Evolutionary conservation across 768 basidiomycete genomes (phyloP), one percentile per base, ranked within the genome.

Genomic region (Boletus reticuloceps): DNA sequence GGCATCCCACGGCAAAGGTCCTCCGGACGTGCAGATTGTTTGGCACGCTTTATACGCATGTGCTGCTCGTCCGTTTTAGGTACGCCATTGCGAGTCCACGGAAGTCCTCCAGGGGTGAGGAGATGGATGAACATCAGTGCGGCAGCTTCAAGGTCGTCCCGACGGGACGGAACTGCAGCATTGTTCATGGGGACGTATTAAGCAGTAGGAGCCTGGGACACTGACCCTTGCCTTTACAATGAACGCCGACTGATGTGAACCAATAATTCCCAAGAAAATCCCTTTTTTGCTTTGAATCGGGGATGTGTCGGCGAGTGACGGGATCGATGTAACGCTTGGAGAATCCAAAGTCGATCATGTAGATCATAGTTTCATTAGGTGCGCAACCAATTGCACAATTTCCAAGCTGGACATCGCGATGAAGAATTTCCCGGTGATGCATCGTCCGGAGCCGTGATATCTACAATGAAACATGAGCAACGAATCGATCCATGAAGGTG

Each of bases 261-360:
- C 88, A 91, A 65, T 90, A 91, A 66, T 91, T 91, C 25, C 89
- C 89, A 50, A 91, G 83, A 59, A 91, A 91, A 62, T 89, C 85
- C 40, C 87, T 82, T 65, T 83, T 84, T 31, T 71, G 72, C 50
- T 78, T 82, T 61, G 83, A 84, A 53, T 90, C 85, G 17, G 83
- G 82, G 54, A 91, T 88, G 62, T 91, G 89, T n/a, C 79, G 78
- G 41, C 71, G 77, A 4, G 86, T 88, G 44, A 67, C 58, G 20
- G 79, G 78, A 69, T 91, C 86, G 58, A 90, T 82, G 58, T 88
- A 91, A 32, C 79, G 79, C 64, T 90, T 91, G 17, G 88, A 88
- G 68, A 91, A 91, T 14, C 89, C 89, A 65, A 91, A 91, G 68
- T 91, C 89, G 61, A 91, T 91, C 88, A 91, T 86, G 63, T 89